phyloP scores from a whole-genome alignment of 306 rosid species.

The Alnus rubra region DNA sequence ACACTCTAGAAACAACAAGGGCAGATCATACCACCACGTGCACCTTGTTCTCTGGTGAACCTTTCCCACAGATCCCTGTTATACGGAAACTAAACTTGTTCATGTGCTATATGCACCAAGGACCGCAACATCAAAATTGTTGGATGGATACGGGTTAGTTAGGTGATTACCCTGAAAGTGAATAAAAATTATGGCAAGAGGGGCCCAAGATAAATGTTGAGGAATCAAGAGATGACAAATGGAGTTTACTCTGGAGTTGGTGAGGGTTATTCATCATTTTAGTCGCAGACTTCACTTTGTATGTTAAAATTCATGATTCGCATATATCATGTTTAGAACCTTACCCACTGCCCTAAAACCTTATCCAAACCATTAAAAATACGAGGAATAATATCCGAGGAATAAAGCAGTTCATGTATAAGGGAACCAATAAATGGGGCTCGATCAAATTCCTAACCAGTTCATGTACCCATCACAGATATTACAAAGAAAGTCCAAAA shows the following conservation, averaged over 20 bases:
- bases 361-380: background rate
- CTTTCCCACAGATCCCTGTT: background rate
- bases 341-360: background rate
- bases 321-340: background rate
- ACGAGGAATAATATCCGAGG: background rate
- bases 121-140: background rate
- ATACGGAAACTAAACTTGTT: background rate
- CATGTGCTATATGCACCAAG: background rate
- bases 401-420: background rate
- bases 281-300: background rate
- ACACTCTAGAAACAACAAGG: background rate
- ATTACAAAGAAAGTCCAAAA: background rate
- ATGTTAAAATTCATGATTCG: background rate
- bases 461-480: background rate
- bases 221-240: background rate
- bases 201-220: background rate
- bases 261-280: background rate
- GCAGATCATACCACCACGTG: background rate
- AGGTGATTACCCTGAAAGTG: background rate
- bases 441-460: background rate
- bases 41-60: background rate
- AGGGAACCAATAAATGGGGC: background rate
- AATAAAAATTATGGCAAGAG: background rate
- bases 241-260: background rate
- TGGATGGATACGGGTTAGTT: background rate